Evolutionary conservation across 164 flowering plant species (phyloP).

Genomic region (Liriodendron chinense): DNA sequence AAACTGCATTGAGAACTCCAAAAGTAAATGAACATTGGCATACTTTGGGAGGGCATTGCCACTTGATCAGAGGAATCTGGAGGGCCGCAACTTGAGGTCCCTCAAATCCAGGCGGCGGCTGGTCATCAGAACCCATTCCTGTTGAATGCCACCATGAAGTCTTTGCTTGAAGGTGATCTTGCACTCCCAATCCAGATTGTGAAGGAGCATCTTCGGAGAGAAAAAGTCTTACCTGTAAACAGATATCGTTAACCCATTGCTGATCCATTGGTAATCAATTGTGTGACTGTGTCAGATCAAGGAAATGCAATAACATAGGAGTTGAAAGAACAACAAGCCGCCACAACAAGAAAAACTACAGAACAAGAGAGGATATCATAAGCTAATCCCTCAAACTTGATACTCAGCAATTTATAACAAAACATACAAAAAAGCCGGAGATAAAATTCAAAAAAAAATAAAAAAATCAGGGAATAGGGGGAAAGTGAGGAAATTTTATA

Average conservation of each 20-base stretch:
- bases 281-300: background rate
- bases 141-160: constrained; percentile 53
- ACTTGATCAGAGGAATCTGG: constrained; percentile 58
- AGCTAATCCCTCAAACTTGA: background rate
- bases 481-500: no score
- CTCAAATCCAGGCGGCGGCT: constrained; percentile 91
- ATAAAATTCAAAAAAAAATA: no score
- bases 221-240: constrained; percentile 67
- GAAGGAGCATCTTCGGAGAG: constrained; percentile 84
- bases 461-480: no score
- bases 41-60: constrained; percentile 77
- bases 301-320: background rate
- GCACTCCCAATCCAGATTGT: constrained; percentile 64
- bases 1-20: background rate
- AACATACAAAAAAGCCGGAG: background rate
- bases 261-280: background rate
- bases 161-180: constrained; percentile 92
- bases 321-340: background rate
- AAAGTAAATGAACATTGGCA: constrained; percentile 13
- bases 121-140: constrained; percentile 50
- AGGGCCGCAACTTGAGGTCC: constrained; percentile 47
- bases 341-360: background rate
- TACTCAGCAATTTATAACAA: background rate
- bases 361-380: background rate
- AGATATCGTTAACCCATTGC: background rate